phyloP scores from a whole-genome alignment of 2,329 filamentous ascomycete genomes.

The Basipetospora chlamydospora region DNA sequence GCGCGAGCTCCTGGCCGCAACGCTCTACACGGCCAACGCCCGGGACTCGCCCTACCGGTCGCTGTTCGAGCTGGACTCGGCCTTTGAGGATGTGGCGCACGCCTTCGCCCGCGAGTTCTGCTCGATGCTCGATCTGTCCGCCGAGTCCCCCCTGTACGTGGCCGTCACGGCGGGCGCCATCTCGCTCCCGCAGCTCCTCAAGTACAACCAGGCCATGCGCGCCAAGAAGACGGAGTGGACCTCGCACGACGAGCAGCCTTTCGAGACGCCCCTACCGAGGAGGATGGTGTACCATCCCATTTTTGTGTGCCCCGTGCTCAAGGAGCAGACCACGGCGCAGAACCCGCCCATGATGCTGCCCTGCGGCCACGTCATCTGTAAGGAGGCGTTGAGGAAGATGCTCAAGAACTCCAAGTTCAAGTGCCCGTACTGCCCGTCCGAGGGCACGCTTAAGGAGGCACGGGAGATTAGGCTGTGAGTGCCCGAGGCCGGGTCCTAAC shows the following conservation, averaged over 20 bases:
- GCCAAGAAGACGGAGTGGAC: conserved; percentile 93
- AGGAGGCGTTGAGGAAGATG: conserved; percentile 66
- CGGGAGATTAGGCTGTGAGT: conserved; percentile 50
- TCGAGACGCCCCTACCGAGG: conserved; percentile 47
- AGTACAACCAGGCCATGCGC: conserved; percentile 76
- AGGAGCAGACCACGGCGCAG: conserved; percentile 82
- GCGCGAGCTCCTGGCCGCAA: conserved; percentile 63
- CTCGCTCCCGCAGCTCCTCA: conserved; percentile 75
- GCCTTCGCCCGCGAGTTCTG: conserved; percentile 93
- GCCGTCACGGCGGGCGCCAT: conserved; percentile 87
- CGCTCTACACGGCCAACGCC: conserved; percentile 67
- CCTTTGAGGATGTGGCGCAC: conserved; percentile 72
- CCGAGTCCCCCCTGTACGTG: conserved; percentile 84
- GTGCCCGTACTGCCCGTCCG: conserved; percentile 87
- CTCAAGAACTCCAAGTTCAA: conserved; percentile 75
- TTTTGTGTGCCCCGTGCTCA: conserved; percentile 93
- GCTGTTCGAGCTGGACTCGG: conserved; percentile 59
- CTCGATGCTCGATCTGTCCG: conserved; percentile 73
- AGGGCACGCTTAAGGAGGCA: conserved; percentile 66
- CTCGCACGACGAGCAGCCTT: conserved; percentile 75
- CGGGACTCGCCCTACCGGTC: conserved; percentile 60
- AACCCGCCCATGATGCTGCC: conserved; percentile 97
- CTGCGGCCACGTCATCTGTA: conserved; percentile 86
- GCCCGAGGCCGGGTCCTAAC: not conserved
- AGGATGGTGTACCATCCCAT: conserved; percentile 78